Conservation (phyloP, 305 asterid genomes). For the Caryopteris hybrid region DNA sequence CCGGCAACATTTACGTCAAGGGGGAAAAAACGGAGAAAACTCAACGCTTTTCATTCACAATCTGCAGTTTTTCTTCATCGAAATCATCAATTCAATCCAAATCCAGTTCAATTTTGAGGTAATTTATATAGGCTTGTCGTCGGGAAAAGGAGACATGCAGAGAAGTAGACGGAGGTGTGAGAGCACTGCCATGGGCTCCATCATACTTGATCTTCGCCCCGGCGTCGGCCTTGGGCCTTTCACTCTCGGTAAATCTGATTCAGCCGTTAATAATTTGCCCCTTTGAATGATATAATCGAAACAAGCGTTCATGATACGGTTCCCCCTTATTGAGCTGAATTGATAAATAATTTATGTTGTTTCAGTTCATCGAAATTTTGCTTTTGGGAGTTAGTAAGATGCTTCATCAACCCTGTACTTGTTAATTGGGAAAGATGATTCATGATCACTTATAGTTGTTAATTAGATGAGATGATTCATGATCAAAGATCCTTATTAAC, state of each 20-base stretch:
- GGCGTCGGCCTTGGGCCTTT: conserved; percentile 43
- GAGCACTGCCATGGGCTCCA: conserved; percentile 47
- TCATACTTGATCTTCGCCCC: conserved; percentile 46
- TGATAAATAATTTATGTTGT: background rate
- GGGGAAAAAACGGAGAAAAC: background rate
- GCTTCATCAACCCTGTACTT: background rate
- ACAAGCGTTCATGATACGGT: no score
- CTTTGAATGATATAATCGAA: background rate
- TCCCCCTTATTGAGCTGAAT: no score
- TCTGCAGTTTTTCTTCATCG: conserved; percentile 4
- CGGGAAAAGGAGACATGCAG: conserved; percentile 28
- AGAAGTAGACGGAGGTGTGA: conserved; percentile 44
- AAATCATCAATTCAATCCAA: conserved; percentile 12
- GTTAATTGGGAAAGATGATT: background rate
- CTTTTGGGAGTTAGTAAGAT: background rate
- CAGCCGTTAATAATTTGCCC: background rate
- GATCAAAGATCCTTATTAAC: background rate
- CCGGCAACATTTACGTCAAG: background rate
- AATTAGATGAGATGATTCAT: background rate
- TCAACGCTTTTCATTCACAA: background rate
- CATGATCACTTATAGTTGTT: background rate
- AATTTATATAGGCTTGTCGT: background rate
- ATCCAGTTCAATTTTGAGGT: background rate
- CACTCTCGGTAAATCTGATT: conserved; percentile 27
- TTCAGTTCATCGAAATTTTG: background rate